These are phyloP conservation scores for Chenopodium quinoa DNA, from an alignment of 148 eudicot species.

Conservation along the genomic window DNA sequence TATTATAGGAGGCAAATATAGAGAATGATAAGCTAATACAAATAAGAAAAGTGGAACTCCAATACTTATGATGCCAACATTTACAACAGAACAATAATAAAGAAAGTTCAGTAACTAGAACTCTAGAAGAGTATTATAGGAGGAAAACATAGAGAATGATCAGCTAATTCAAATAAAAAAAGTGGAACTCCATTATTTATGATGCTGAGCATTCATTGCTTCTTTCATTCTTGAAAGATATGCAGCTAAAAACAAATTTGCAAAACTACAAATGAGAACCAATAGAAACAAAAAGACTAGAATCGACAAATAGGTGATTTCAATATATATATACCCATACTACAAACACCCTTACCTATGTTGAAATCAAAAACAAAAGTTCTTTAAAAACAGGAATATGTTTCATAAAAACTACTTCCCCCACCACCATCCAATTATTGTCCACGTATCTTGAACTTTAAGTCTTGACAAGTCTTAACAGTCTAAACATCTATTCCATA, in stretches of 20 bases:
- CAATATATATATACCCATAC: no score
- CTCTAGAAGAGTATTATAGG: no score
- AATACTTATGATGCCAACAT: not conserved
- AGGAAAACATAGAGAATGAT: not conserved
- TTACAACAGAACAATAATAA: no score
- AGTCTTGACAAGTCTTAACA: not conserved
- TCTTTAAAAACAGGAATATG: not conserved
- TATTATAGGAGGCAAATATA: constrained; percentile 6
- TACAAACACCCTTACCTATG: no score
- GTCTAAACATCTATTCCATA: no score
- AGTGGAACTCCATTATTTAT: not conserved
- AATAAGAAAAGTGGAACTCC: not conserved
- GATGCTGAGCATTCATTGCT: not conserved
- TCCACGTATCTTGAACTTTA: not conserved
- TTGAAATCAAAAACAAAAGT: no score
- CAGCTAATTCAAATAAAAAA: not conserved
- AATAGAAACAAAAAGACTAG: not conserved
- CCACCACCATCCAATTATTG: not conserved
- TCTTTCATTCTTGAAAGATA: not conserved
- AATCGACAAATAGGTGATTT: not conserved
- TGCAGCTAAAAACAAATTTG: not conserved
- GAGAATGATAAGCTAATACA: not conserved
- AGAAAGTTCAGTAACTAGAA: no score
- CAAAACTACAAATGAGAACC: not conserved
- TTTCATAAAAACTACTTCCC: not conserved